Base-by-base conservation (phyloP, 2,329 filamentous ascomycete genomes). In the Cordyceps cateniannulata region DNA sequence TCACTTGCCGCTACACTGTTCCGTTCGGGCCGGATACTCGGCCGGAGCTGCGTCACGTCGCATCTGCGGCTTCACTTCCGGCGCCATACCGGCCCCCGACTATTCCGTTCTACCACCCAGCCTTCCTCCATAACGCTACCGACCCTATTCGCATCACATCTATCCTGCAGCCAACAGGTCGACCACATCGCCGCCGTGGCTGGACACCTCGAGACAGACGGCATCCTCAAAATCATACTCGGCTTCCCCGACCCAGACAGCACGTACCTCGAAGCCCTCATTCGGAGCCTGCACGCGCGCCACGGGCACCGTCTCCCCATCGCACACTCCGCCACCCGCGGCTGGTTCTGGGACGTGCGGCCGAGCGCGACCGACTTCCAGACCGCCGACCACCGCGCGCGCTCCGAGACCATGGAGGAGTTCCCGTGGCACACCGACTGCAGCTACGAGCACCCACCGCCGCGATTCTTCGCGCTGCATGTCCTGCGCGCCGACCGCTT, bases 341-440 rank as follows among this genome's bases (percentile, higher is more conserved):
- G 76, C 4, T 78, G 75, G 76, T 78, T 78, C 63, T 78, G 76
- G 76, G 76, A 78, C 49, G 69, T 77, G 3, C 71, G 71, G 1
- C 76, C 74, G 3, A 69, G 63, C 29, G n/a, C 18, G 9, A 53
- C 61, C 54, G 14, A 67, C 29, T 25, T 70, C 52, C 71, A 75
- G 54, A 57, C 54, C 48, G 67, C 69, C 45, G 14, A 27, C 20
- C 68, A 73, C 27, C 73, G 71, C 20, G 76, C 75, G 0, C 68
- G 75, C 0, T 76, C 73, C 0, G 76, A 78, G 62, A 78, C 76
- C 0, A 77, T 75, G 73, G 62, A 71, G 0, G 66, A 73, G 1
- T 78, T 78, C 29, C 72, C 76, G 0, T 78, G 76, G 76, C 76
- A 78, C 51, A 78, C 74, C 0, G 76, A 78, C 52, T 77, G 76